phyloP scores from a whole-genome alignment of 768 basidiomycete genomes.

The Suillus spraguei region DNA sequence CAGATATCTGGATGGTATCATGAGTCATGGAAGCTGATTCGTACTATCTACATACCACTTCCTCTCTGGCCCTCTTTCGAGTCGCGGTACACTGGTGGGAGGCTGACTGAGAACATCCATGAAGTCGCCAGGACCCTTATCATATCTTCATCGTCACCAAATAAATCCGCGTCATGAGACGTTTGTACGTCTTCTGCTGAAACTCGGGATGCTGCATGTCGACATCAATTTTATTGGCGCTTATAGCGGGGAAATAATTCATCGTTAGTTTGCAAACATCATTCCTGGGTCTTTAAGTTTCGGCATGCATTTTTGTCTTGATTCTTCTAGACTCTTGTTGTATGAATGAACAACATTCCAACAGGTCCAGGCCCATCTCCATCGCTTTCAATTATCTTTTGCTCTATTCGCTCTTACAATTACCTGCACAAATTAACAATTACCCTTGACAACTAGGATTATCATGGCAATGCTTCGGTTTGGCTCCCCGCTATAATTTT shows the following conservation, averaged over 20 bases:
- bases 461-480: not conserved
- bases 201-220: not conserved
- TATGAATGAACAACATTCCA: not conserved
- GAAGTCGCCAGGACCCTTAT: not conserved
- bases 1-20: not conserved
- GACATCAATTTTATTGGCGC: not conserved
- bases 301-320: not conserved
- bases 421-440: too few species aligned
- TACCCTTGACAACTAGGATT: too few species aligned
- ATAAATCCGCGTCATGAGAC: not conserved
- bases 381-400: not conserved
- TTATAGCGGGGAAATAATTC: not conserved
- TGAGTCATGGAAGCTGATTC: not conserved
- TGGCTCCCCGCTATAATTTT: too few species aligned
- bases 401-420: not conserved
- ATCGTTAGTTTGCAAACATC: not conserved
- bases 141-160: slow-evolving; percentile 1
- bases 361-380: not conserved
- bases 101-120: not conserved
- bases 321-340: not conserved
- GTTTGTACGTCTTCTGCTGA: slow-evolving; percentile 9
- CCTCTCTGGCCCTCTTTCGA: not conserved
- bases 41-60: not conserved
- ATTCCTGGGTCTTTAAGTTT: not conserved
- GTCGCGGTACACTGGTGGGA: too few species aligned